A percentile compares a stretch with the other conserved stretches of the same genome.
Evolutionary conservation across 75 land plant genomes (phyloP).

Genomic region (Sequoiadendron giganteum): DNA sequence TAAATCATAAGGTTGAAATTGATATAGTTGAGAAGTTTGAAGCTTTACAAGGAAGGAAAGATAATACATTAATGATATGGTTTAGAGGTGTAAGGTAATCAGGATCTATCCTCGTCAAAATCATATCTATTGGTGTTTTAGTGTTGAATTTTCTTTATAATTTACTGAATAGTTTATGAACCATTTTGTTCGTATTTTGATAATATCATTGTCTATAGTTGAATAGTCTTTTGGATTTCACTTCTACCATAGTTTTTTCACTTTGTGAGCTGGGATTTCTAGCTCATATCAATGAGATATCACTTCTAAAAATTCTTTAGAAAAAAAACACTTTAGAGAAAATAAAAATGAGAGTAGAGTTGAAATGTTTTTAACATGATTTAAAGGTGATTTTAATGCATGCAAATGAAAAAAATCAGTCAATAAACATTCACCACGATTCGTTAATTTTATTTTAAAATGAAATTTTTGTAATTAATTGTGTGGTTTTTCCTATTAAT

Average conservation of each 20-base stretch:
- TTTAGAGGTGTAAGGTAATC: conserved; percentile 88
- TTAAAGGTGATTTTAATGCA: no score
- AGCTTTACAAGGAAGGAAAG: conserved; percentile 78
- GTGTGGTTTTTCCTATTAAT: no score
- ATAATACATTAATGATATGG: conserved; percentile 98
- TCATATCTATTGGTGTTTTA: not conserved
- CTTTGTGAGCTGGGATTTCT: not conserved
- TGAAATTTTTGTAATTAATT: no score
- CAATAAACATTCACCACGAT: no score
- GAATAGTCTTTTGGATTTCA: not conserved
- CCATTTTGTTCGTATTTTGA: no score
- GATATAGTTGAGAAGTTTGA: conserved; percentile 95
- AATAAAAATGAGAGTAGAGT: not conserved
- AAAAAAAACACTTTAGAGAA: not conserved
- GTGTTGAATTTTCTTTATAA: not conserved
- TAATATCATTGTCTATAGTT: not conserved
- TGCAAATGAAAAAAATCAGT: no score
- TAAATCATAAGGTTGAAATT: conserved; percentile 80
- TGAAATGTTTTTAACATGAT: no score
- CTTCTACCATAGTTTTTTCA: not conserved
- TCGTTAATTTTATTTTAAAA: no score
- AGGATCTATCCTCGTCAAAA: not conserved
- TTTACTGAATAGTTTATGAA: no score
- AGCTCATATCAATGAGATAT: not conserved
- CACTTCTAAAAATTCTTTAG: not conserved